Percentiles rank a stretch among this genome's conserved stretches.
phyloP scores from a whole-genome alignment of 306 rosid genomes.

The Cicer chorassanicum region DNA sequence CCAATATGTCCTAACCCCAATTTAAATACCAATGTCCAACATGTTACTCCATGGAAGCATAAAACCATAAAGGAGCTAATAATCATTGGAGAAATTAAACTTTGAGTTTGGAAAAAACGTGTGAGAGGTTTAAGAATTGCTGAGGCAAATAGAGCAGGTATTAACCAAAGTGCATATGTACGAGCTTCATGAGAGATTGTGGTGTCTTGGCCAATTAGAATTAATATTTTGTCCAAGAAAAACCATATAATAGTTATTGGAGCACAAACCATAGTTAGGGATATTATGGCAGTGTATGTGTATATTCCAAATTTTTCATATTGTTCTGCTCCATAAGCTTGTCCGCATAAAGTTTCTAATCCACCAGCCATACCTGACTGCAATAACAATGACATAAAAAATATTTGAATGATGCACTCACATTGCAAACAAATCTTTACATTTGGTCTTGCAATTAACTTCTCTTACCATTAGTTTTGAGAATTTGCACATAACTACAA shows the following conservation, averaged over 20 bases:
- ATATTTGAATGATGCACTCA: no score
- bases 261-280: constrained; percentile 51
- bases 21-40: constrained; percentile 63
- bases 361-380: constrained; percentile 76
- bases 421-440: no score
- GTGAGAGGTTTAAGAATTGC: constrained; percentile 62
- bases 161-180: constrained; percentile 54
- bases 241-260: constrained; percentile 61
- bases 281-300: constrained; percentile 52
- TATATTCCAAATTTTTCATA: constrained; percentile 60
- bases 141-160: constrained; percentile 59
- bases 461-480: no score
- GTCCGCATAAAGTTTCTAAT: constrained; percentile 70
- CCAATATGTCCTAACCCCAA: constrained; percentile 54
- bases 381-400: no score
- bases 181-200: constrained; percentile 53
- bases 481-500: no score
- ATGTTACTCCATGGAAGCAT: constrained; percentile 51
- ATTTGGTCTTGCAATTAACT: no score
- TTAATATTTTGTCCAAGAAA: constrained; percentile 58
- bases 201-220: constrained; percentile 60
- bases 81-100: constrained; percentile 57
- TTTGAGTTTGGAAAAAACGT: constrained; percentile 59
- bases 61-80: constrained; percentile 49
- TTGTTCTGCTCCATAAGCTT: constrained; percentile 66